Evolutionary conservation across 139 green algal genomes (phyloP), one percentile per base, ranked within the genome.

Genomic region (Helicosporidium sp.): DNA sequence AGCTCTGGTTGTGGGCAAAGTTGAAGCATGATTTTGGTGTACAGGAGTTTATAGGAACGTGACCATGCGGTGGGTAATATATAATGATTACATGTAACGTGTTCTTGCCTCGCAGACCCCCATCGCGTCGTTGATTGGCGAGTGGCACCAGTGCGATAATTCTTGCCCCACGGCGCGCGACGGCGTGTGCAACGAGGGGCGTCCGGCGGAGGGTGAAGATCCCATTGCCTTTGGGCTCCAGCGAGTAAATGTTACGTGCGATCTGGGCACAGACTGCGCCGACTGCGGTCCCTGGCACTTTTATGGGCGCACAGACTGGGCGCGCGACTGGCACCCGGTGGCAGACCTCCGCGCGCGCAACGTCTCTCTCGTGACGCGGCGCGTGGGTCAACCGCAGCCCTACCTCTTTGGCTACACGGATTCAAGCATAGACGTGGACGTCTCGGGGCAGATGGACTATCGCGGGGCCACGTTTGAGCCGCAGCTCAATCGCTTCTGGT

Each of bases 221-320:
- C 4, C 17, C 40, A 43, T 25, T 10, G 26, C 26, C 4, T 22
- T 16, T 5, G 12, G 29, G 16, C 17, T 17, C 23, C 3, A 23
- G 24, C 0, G 23, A 28, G 41, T 29, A 5, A 27, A 19, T 20
- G 70, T 78, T 2, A 43, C 59, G 10, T 85, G 76, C 47, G 77
- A 86, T 55, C 56, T 86, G n/a, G 77, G 77, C 33, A 86, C 72
- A 10, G 77, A 86, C 66, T 86, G 77, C 54, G 28, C 46, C 2
- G 76, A 85, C 61, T 85, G 76, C 41, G 76, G 76, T 0, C 45
- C 68, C 2, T 82, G 69, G 69, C 40, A 22, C 13, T 28, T 48
- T 27, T 28, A 56, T 40, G 46, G 10, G 41, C 43, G 49, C 41
- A 51, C 51, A 18, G 51, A 57, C 26, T 27, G 7, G 1, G 23